phyloP scores from a whole-genome alignment of 176 grass and related monocot genomes.

The Avena eriantha region DNA sequence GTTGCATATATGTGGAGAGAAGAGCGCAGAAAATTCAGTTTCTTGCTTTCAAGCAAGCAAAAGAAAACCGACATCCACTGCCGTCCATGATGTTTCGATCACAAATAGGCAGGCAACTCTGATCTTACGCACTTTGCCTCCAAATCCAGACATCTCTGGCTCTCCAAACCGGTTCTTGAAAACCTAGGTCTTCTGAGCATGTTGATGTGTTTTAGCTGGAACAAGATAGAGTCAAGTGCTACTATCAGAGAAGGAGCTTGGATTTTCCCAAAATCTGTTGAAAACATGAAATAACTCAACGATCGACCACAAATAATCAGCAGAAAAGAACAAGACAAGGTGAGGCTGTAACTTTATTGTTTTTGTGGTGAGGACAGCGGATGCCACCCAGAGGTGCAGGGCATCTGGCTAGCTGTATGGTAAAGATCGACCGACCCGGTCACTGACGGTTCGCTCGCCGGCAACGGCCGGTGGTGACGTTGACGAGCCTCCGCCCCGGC shows the following conservation, averaged over 20 bases:
- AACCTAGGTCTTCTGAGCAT: background rate
- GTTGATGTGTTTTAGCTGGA: background rate
- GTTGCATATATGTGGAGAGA: background rate
- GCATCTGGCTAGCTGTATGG: slow-evolving; percentile 29
- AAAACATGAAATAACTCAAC: background rate
- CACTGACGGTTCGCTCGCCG: background rate
- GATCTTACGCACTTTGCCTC: slow-evolving; percentile 27
- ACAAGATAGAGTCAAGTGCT: background rate
- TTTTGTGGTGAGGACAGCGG: slow-evolving; percentile 22
- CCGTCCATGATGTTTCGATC: slow-evolving; percentile 40
- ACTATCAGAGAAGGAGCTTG: no score
- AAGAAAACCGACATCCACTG: slow-evolving; percentile 17
- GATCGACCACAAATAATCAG: background rate
- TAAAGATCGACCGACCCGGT: background rate
- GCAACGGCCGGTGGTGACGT: slow-evolving; percentile 20
- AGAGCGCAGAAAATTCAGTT: background rate
- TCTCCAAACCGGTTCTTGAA: background rate
- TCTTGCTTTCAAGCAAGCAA: slow-evolving; percentile 58
- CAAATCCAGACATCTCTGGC: slow-evolving; percentile 8
- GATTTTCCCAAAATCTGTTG: background rate
- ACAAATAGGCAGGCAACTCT: slow-evolving; percentile 16
- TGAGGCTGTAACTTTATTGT: background rate
- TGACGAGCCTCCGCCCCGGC: slow-evolving; percentile 21
- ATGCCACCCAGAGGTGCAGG: slow-evolving; percentile 31
- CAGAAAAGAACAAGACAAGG: background rate